Percentiles rank a stretch among this genome's conserved stretches.
Conservation (phyloP, 371 early-diverging fungal genomes). For the Lichtheimia ramosa region DNA sequence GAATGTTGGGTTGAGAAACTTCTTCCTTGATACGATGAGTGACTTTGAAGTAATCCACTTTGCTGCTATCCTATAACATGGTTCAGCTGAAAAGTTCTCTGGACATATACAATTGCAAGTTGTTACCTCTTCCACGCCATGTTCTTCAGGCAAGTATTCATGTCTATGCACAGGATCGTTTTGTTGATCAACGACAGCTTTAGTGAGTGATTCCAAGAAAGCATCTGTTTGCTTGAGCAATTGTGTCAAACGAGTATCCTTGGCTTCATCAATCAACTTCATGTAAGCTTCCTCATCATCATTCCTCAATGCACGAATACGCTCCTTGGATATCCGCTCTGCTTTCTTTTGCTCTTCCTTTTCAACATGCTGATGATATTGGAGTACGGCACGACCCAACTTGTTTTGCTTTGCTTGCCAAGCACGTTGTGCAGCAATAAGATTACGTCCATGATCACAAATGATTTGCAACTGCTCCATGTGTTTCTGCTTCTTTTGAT, state of each 20-base stretch:
- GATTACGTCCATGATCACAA: slow-evolving; percentile 76
- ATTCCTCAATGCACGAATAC: slow-evolving; percentile 91
- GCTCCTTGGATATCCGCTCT: slow-evolving; percentile 86
- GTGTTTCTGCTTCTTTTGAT: slow-evolving; percentile 83
- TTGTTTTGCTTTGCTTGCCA: slow-evolving; percentile 65
- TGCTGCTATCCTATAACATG: slow-evolving; percentile 33
- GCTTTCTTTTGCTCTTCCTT: slow-evolving; percentile 89
- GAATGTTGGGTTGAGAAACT: slow-evolving; percentile 77
- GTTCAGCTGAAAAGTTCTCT: not conserved
- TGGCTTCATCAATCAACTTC: slow-evolving; percentile 91
- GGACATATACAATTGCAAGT: not conserved
- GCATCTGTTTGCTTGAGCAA: slow-evolving; percentile 87
- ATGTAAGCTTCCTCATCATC: slow-evolving; percentile 97
- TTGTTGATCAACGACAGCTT: slow-evolving; percentile 80
- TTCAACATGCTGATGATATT: slow-evolving; percentile 82
- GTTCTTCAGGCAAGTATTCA: not conserved
- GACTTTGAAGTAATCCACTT: slow-evolving; percentile 83
- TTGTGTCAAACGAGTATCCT: slow-evolving; percentile 95
- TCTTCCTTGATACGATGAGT: slow-evolving; percentile 87
- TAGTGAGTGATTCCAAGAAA: slow-evolving; percentile 80
- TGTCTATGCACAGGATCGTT: slow-evolving; percentile 57
- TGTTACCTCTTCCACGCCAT: not conserved
- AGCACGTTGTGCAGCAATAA: slow-evolving; percentile 62
- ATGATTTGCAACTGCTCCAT: slow-evolving; percentile 76
- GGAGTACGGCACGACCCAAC: slow-evolving; percentile 75